Evolutionary conservation across 2,329 filamentous ascomycete species (phyloP).

Genomic region (Aspergillus fischeri): DNA sequence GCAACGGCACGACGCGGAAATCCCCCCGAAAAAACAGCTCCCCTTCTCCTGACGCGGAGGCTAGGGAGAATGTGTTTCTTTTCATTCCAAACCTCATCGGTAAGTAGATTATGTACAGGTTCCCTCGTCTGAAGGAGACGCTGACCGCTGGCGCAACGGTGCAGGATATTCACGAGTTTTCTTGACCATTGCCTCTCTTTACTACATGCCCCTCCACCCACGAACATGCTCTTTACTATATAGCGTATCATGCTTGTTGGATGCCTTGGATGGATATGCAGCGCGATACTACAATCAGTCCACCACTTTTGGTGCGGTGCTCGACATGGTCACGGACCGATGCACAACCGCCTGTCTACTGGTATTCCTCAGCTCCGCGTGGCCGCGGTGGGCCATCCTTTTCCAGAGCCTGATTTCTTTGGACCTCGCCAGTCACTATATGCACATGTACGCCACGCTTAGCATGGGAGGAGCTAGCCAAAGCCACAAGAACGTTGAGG

Average conservation of each 20-base stretch:
- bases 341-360: slow-evolving; percentile 94
- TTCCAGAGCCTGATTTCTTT: slow-evolving; percentile 92
- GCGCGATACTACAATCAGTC: slow-evolving; percentile 83
- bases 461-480: slow-evolving; percentile 74
- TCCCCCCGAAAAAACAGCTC: slow-evolving; percentile 30
- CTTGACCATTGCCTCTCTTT: slow-evolving; percentile 82
- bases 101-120: slow-evolving; percentile 38
- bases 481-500: slow-evolving; percentile 92
- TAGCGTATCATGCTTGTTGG: slow-evolving; percentile 88
- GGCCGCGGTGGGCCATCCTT: slow-evolving; percentile 86
- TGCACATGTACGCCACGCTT: slow-evolving; percentile 97
- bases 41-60: slow-evolving; percentile 26
- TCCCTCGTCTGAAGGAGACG: not conserved
- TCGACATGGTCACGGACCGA: slow-evolving; percentile 98
- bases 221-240: slow-evolving; percentile 84
- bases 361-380: slow-evolving; percentile 90
- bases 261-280: slow-evolving; percentile 92
- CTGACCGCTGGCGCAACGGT: slow-evolving; percentile 1
- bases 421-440: slow-evolving; percentile 94
- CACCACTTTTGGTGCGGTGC: slow-evolving; percentile 89
- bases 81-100: slow-evolving; percentile 81
- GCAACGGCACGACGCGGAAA: slow-evolving; percentile 29
- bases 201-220: slow-evolving; percentile 99
- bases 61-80: slow-evolving; percentile 71
- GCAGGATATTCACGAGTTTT: slow-evolving; percentile 73